These are phyloP conservation scores for Gnomoniopsis smithogilvyi DNA, from an alignment of 2,329 filamentous ascomycete genomes.

Conservation along the genomic window DNA sequence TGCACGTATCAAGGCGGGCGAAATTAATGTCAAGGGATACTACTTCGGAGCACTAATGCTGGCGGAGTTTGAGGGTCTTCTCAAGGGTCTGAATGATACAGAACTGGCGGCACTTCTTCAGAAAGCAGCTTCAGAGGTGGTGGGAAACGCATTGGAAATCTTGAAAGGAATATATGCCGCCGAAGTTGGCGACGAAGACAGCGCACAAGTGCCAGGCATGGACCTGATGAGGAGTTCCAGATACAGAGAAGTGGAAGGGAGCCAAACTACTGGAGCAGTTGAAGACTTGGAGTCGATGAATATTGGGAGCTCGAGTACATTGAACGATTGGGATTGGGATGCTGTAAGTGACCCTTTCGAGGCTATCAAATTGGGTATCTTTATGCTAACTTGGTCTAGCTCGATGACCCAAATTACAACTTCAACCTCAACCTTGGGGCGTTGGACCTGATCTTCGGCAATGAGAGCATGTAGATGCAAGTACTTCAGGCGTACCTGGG, in stretches of 20 bases:
- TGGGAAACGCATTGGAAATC: slow-evolving; percentile 29
- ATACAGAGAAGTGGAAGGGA: not conserved
- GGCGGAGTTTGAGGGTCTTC: slow-evolving; percentile 40
- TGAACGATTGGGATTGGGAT: slow-evolving; percentile 22
- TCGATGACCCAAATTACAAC: slow-evolving; percentile 21
- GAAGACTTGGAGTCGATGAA: not conserved
- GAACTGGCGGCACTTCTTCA: slow-evolving; percentile 33
- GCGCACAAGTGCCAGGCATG: not conserved
- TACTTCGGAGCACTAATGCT: slow-evolving; percentile 37
- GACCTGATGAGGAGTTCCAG: not conserved
- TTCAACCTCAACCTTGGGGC: slow-evolving; percentile 20
- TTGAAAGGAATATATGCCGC: slow-evolving; percentile 30
- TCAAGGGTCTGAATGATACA: slow-evolving; percentile 30
- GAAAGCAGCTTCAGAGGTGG: slow-evolving; percentile 34
- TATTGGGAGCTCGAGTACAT: not conserved
- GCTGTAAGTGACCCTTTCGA: slow-evolving; percentile 17
- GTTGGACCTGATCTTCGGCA: slow-evolving; percentile 16
- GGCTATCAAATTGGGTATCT: not conserved
- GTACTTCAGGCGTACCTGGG: too few relatives aligned
- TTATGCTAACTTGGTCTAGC: slow-evolving; percentile 12
- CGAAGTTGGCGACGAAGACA: slow-evolving; percentile 5
- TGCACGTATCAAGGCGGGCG: slow-evolving; percentile 40
- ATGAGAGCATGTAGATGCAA: not conserved
- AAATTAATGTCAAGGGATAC: slow-evolving; percentile 54
- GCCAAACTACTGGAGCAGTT: not conserved